These are phyloP conservation scores for Herpetospermum pedunculosum DNA, from an alignment of 306 rosid species.

Conservation along the genomic window DNA sequence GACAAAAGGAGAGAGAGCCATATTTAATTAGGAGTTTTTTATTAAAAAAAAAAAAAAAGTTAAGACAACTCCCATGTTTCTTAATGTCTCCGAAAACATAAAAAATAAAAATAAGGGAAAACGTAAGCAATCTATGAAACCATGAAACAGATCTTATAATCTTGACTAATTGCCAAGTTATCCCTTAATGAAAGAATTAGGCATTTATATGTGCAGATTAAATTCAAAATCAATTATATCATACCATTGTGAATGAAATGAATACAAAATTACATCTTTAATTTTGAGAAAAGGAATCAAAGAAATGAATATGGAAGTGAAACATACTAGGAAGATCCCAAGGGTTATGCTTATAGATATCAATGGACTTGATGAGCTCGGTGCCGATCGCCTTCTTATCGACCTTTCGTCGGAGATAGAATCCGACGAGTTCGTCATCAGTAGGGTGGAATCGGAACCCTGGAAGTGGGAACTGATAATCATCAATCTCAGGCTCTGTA, in stretches of 20 bases:
- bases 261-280: not conserved
- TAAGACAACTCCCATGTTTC: not conserved
- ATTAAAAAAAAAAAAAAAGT: not conserved
- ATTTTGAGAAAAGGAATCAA: not conserved
- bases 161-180: not conserved
- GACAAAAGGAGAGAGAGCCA: not conserved
- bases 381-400: slow-evolving; percentile 39
- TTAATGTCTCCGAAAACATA: not conserved
- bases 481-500: slow-evolving; percentile 2
- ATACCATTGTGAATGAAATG: not conserved
- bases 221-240: no score
- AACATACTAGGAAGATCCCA: slow-evolving; percentile 73
- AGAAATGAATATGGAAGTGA: not conserved
- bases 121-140: not conserved
- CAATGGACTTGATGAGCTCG: slow-evolving; percentile 74
- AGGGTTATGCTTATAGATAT: slow-evolving; percentile 37
- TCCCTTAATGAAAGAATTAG: not conserved
- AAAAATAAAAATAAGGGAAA: not conserved
- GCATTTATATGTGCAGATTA: no score
- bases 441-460: slow-evolving; percentile 94
- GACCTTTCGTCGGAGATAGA: slow-evolving; percentile 72
- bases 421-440: slow-evolving; percentile 82
- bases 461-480: slow-evolving; percentile 36
- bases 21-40: not conserved
- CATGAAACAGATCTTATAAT: not conserved